Evolutionary conservation across 78 protist genomes (phyloP).

Genomic region (Mantamonas sphyraenae): DNA sequence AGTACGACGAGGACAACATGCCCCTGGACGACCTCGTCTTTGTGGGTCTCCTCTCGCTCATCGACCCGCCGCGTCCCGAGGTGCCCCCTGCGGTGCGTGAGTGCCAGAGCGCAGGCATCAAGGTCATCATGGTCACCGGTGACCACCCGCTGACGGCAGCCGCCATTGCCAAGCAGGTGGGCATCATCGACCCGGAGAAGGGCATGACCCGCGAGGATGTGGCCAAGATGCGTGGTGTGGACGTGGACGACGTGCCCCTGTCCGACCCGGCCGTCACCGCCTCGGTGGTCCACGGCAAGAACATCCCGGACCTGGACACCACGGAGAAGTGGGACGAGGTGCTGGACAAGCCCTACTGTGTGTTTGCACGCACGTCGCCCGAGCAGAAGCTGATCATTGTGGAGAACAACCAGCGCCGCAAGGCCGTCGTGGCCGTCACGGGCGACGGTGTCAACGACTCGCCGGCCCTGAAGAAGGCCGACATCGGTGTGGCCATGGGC

Average conservation of each 20-base stretch:
- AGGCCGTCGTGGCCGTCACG: slow-evolving; percentile 83
- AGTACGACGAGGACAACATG: no score
- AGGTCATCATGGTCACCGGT: slow-evolving; percentile 96
- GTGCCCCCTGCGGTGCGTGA: slow-evolving; percentile 75
- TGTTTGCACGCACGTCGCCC: slow-evolving; percentile 93
- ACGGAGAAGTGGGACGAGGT: slow-evolving; percentile 17
- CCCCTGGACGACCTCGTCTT: slow-evolving; percentile 43
- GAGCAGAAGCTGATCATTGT: slow-evolving; percentile 89
- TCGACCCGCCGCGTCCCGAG: slow-evolving; percentile 93
- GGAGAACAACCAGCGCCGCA: slow-evolving; percentile 54
- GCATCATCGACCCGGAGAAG: slow-evolving; percentile 8
- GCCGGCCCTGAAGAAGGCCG: slow-evolving; percentile 91
- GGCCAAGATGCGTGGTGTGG: slow-evolving; percentile 35
- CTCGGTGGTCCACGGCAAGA: slow-evolving; percentile 16
- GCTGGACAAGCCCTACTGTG: slow-evolving; percentile 47
- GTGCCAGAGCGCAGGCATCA: slow-evolving; percentile 70
- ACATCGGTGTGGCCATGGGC: slow-evolving; percentile 92
- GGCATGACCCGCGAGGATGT: slow-evolving; percentile 46
- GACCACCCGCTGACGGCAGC: slow-evolving; percentile 93
- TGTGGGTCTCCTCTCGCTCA: slow-evolving; percentile 80
- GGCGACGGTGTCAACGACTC: slow-evolving; percentile 97
- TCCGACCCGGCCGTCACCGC: slow-evolving; percentile 32
- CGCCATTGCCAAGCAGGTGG: slow-evolving; percentile 84
- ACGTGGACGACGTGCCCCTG: slow-evolving; percentile 9
- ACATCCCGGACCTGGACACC: slow-evolving; percentile 9